Evolutionary conservation across 2,329 filamentous ascomycete genomes (phyloP).

Genomic region (Phaeosphaeria sp.): DNA sequence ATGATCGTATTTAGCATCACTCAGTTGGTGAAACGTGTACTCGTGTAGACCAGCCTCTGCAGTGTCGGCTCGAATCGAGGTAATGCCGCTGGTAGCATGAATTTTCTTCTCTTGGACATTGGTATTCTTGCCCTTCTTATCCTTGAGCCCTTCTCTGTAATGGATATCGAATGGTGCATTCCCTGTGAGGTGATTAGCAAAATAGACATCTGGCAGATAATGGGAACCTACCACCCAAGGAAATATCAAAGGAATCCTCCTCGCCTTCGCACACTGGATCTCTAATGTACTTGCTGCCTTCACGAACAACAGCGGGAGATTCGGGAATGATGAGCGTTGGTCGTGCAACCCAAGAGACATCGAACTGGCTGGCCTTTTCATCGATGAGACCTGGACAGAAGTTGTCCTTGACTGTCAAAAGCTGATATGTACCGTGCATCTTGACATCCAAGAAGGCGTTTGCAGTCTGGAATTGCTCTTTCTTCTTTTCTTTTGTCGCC

Average conservation of each 20-base stretch:
- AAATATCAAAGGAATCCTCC: constrained; percentile 84
- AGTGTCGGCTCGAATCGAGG: constrained; percentile 86
- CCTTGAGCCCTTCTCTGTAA: constrained; percentile 79
- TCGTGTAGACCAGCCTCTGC: constrained; percentile 80
- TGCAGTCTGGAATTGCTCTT: constrained; percentile 57
- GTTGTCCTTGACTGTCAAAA: constrained; percentile 77
- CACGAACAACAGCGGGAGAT: constrained; percentile 62
- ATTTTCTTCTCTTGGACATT: constrained; percentile 71
- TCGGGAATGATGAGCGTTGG: constrained; percentile 73
- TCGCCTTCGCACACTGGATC: constrained; percentile 92
- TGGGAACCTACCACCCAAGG: constrained; percentile 69
- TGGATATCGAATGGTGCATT: constrained; percentile 81
- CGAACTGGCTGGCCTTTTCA: constrained; percentile 73
- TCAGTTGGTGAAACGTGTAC: constrained; percentile 83
- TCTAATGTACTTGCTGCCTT: constrained; percentile 69
- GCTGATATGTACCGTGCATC: constrained; percentile 77
- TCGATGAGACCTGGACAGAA: constrained; percentile 86
- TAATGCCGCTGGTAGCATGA: constrained; percentile 76
- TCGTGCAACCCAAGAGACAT: constrained; percentile 83
- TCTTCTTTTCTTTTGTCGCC: constrained; percentile 56
- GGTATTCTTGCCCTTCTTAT: constrained; percentile 65
- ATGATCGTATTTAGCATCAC: constrained; percentile 84
- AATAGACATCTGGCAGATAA: neutral
- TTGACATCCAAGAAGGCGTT: constrained; percentile 75
- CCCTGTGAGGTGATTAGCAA: constrained; percentile 56